A percentile compares a stretch with the other conserved stretches of the same genome.
phyloP scores from a whole-genome alignment of 192 early-diverging fungal genomes.

The Gigaspora rosea region DNA sequence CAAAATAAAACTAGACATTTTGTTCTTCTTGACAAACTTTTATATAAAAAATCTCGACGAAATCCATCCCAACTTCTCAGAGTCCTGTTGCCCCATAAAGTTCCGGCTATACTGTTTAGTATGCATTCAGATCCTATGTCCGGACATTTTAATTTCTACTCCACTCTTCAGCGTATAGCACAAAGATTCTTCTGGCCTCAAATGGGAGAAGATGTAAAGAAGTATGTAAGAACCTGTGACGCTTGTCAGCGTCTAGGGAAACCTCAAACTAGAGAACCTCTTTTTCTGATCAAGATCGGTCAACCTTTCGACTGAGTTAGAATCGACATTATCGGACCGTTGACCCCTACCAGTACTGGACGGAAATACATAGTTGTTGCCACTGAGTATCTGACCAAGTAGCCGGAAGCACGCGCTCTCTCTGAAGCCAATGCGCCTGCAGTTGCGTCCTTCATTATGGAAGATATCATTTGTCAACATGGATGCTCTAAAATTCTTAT shows the following conservation, averaged over 20 bases:
- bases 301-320: slow-evolving; percentile 26
- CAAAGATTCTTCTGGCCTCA: too few relatives aligned
- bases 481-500: slow-evolving; percentile 26
- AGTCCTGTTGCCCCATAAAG: too few relatives aligned
- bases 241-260: slow-evolving; percentile 23
- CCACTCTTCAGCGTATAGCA: too few relatives aligned
- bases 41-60: too few relatives aligned
- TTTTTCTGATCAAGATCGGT: not conserved
- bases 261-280: not conserved
- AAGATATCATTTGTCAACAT: slow-evolving; percentile 27
- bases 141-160: too few relatives aligned
- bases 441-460: slow-evolving; percentile 8
- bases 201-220: slow-evolving; percentile 15
- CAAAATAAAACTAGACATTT: too few relatives aligned
- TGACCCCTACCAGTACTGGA: not conserved
- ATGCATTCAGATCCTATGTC: too few relatives aligned
- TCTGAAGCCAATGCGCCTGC: not conserved
- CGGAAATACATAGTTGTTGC: slow-evolving; percentile 35
- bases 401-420: slow-evolving; percentile 15
- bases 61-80: too few relatives aligned
- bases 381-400: slow-evolving; percentile 30
- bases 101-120: too few relatives aligned
- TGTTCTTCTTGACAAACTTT: too few relatives aligned
- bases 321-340: slow-evolving; percentile 28
- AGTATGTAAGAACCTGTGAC: slow-evolving; percentile 34